phyloP scores from a whole-genome alignment of 2,329 filamentous ascomycete species.

The Byssoonygena ceratinophila region DNA sequence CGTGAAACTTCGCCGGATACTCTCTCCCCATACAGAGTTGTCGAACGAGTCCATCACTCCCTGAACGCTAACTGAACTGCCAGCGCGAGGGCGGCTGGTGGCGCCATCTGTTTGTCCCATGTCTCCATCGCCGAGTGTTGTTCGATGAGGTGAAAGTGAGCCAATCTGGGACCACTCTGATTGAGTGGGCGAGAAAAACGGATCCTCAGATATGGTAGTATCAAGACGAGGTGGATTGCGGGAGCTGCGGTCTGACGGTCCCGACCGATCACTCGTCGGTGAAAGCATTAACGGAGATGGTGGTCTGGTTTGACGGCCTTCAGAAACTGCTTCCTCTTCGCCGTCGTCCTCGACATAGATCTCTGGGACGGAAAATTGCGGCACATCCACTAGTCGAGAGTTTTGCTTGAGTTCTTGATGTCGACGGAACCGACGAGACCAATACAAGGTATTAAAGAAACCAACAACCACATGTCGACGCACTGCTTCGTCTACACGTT shows the following conservation, averaged over 20 bases:
- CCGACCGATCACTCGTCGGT: slow-evolving; percentile 12
- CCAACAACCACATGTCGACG: slow-evolving; percentile 80
- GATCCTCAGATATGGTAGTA: slow-evolving; percentile 32
- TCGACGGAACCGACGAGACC: slow-evolving; percentile 70
- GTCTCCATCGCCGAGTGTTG: slow-evolving; percentile 3
- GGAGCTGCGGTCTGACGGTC: slow-evolving; percentile 33
- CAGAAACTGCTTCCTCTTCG: slow-evolving; percentile 22
- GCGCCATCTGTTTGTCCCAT: slow-evolving; percentile 14
- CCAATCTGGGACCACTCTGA: slow-evolving; percentile 47
- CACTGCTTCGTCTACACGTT: slow-evolving; percentile 90
- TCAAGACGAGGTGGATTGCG: slow-evolving; percentile 43
- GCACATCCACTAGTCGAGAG: slow-evolving; percentile 65
- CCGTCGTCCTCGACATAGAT: slow-evolving; percentile 79
- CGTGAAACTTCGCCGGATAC: slow-evolving; percentile 79
- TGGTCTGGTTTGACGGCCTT: slow-evolving; percentile 1
- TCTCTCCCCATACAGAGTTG: slow-evolving; percentile 86
- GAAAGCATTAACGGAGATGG: slow-evolving; percentile 27
- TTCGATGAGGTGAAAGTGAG: slow-evolving; percentile 28
- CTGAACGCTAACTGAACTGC: slow-evolving; percentile 59
- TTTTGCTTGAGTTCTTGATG: slow-evolving; percentile 61
- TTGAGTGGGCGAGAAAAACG: slow-evolving; percentile 31
- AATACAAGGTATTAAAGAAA: slow-evolving; percentile 91
- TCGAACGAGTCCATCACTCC: slow-evolving; percentile 78
- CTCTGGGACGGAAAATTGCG: slow-evolving; percentile 74
- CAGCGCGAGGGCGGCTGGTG: slow-evolving; percentile 14